phyloP scores from a whole-genome alignment of 225 moss, liverwort and hornwort genomes.

The Bryoerythrophyllum caledonicum region DNA sequence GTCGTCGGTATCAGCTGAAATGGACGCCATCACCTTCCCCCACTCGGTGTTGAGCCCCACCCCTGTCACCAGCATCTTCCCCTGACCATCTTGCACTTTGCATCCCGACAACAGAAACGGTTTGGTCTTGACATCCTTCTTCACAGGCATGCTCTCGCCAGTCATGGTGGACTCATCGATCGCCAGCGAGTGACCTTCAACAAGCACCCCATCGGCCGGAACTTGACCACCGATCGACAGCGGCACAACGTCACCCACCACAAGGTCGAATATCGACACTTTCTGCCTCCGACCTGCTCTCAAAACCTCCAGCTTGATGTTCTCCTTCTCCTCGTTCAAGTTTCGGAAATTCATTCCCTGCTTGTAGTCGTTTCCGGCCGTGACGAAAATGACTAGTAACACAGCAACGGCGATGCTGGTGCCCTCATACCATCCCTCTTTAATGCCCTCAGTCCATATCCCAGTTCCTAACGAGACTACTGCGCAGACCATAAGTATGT shows the following conservation, averaged over 20 bases:
- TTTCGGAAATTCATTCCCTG: slow-evolving; percentile 77
- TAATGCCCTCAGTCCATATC: slow-evolving; percentile 77
- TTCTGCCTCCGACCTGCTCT: slow-evolving; percentile 64
- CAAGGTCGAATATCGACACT: slow-evolving; percentile 69
- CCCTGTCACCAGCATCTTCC: slow-evolving; percentile 82
- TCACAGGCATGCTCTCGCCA: slow-evolving; percentile 74
- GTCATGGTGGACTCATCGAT: slow-evolving; percentile 93
- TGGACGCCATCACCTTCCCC: slow-evolving; percentile 75
- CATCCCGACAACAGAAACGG: slow-evolving; percentile 87
- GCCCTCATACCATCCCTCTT: slow-evolving; percentile 87
- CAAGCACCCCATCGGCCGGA: slow-evolving; percentile 75
- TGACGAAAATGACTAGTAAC: slow-evolving; percentile 68
- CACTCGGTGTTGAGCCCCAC: slow-evolving; percentile 61
- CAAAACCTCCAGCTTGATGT: slow-evolving; percentile 60
- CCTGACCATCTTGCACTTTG: slow-evolving; percentile 81
- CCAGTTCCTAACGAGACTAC: slow-evolving; percentile 67
- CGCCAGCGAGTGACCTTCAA: slow-evolving; percentile 67
- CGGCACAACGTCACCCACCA: slow-evolving; percentile 74
- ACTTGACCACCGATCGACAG: slow-evolving; percentile 79
- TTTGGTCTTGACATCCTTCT: slow-evolving; percentile 53
- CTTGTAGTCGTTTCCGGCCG: slow-evolving; percentile 66
- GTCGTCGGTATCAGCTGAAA: slow-evolving; percentile 68
- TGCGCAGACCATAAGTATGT: too few relatives aligned
- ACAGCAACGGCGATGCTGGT: slow-evolving; percentile 75
- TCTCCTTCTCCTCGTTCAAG: slow-evolving; percentile 73